phyloP scores from a whole-genome alignment of 495 filamentous ascomycete genomes.

The Tuber aestivum region DNA sequence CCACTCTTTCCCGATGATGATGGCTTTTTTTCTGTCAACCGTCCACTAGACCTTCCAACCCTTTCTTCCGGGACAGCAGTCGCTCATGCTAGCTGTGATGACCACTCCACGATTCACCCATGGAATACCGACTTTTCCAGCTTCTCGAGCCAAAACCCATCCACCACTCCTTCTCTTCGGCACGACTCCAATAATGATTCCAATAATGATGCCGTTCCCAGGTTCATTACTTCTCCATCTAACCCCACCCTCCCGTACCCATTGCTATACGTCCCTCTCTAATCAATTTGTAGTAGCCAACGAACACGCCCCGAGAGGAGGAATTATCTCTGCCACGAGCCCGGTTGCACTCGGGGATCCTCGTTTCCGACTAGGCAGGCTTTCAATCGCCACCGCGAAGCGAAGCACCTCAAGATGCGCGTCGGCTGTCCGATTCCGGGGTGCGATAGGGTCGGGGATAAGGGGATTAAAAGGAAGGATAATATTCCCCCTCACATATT shows the following conservation, averaged over 20 bases:
- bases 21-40: neutral
- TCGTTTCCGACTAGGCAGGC: constrained; percentile 6
- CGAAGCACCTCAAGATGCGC: neutral
- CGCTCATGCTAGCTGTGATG: neutral
- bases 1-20: neutral
- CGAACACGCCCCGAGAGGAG: neutral
- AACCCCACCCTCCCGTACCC: neutral
- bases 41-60: neutral
- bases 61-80: neutral
- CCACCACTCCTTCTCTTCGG: neutral
- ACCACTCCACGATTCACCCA: neutral
- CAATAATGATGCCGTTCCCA: neutral
- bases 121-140: too few species aligned
- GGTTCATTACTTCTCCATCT: neutral
- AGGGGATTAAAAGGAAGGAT: constrained; percentile 15
- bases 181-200: neutral
- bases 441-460: constrained; percentile 12
- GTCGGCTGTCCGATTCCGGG: constrained; percentile 4
- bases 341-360: neutral
- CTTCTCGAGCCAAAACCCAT: neutral
- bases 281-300: neutral
- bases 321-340: neutral
- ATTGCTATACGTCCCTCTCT: neutral
- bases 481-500: constrained; percentile 1
- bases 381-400: constrained; percentile 3